phyloP scores from a whole-genome alignment of 352 stramenopile genomes.

The Peronospora destructor region DNA sequence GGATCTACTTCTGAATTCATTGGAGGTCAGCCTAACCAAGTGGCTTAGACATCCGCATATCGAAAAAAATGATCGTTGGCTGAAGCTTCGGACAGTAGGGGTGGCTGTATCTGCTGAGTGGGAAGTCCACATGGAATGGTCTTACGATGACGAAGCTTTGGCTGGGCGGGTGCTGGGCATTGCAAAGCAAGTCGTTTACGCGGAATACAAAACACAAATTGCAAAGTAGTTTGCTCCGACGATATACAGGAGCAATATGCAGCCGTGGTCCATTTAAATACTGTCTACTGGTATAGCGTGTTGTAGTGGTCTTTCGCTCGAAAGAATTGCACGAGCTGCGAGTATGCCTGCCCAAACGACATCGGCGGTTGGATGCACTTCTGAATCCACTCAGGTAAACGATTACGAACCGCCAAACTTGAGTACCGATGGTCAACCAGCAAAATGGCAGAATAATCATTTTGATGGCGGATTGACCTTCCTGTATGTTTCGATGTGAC shows the following conservation, averaged over 20 bases:
- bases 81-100: constrained; percentile 67
- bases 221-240: constrained; percentile 12
- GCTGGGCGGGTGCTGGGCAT: constrained; percentile 76
- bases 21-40: constrained; percentile 41
- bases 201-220: constrained; percentile 51
- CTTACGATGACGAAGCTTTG: constrained; percentile 78
- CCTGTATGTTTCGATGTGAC: constrained; percentile 26
- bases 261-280: constrained; percentile 10
- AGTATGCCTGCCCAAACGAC: constrained; percentile 67
- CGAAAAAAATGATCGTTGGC: constrained; percentile 59
- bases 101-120: constrained; percentile 65
- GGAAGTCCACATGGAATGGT: constrained; percentile 80
- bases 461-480: constrained; percentile 94
- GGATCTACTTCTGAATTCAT: constrained; percentile 37
- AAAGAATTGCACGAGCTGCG: constrained; percentile 77
- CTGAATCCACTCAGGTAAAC: constrained; percentile 81
- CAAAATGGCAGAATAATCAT: constrained; percentile 96
- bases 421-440: constrained; percentile 94
- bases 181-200: constrained; percentile 68
- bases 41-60: constrained; percentile 58
- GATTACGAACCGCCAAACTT: constrained; percentile 47
- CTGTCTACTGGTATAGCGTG: constrained; percentile 5
- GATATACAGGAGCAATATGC: constrained; percentile 12
- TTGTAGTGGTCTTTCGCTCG: constrained; percentile 32
- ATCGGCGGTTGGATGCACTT: constrained; percentile 49